Conservation (phyloP, 257 asterid species). For the Forsythia viridissima region DNA sequence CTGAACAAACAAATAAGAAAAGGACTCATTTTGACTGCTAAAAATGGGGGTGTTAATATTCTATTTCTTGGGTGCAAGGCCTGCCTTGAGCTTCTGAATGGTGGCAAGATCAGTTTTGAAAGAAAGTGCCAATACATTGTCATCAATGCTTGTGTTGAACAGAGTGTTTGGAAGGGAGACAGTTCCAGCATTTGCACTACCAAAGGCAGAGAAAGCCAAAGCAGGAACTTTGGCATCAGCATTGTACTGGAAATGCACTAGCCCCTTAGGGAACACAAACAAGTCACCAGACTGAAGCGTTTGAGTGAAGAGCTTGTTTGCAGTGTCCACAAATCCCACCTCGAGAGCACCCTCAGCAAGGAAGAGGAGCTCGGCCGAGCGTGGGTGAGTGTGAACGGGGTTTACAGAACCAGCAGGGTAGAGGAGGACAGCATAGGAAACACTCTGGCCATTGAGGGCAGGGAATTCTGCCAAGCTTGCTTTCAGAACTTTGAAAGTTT, state of each 20-base stretch:
- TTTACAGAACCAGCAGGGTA: slow-evolving; percentile 18
- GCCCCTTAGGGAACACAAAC: slow-evolving; percentile 31
- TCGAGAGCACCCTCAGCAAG: slow-evolving; percentile 23
- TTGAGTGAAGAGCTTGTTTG: slow-evolving; percentile 25
- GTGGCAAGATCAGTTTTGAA: slow-evolving; percentile 55
- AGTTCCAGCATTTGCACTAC: slow-evolving; percentile 31
- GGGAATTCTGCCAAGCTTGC: slow-evolving; percentile 28
- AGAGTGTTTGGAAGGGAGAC: slow-evolving; percentile 20
- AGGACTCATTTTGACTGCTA: not conserved
- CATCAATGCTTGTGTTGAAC: slow-evolving; percentile 33
- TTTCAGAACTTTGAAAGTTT: not conserved
- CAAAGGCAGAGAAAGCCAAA: slow-evolving; percentile 29
- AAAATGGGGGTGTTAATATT: not conserved
- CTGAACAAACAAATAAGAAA: not conserved
- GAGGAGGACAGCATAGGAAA: slow-evolving; percentile 28
- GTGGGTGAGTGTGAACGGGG: slow-evolving; percentile 28
- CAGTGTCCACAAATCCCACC: slow-evolving; percentile 35
- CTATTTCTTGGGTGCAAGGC: slow-evolving; percentile 30
- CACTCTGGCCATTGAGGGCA: slow-evolving; percentile 33
- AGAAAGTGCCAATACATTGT: slow-evolving; percentile 40
- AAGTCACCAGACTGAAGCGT: slow-evolving; percentile 24
- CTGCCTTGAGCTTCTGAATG: slow-evolving; percentile 52
- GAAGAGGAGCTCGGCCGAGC: slow-evolving; percentile 27
- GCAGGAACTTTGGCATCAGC: slow-evolving; percentile 8
- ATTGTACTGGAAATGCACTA: slow-evolving; percentile 30